Conservation (phyloP, 169 alveolate species). For the Babesia ovis region DNA sequence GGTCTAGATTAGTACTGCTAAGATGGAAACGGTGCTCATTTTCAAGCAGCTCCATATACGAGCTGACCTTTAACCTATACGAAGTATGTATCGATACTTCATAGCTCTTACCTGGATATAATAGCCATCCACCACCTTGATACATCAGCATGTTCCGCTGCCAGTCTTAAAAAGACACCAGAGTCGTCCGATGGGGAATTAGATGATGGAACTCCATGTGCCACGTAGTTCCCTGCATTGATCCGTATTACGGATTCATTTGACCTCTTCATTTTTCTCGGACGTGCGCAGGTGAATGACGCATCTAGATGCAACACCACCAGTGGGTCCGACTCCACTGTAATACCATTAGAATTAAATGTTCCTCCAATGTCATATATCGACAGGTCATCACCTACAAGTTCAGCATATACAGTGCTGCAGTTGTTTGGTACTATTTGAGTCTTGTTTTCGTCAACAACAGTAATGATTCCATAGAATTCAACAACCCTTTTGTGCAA, state of each 20-base stretch:
- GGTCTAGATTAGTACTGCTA: slow-evolving; percentile 5
- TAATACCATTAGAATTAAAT: not conserved
- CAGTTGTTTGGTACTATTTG: slow-evolving; percentile 7
- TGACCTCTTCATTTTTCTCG: not conserved
- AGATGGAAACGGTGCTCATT: not conserved
- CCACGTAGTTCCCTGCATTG: slow-evolving; percentile 1
- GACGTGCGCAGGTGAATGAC: slow-evolving; percentile 13
- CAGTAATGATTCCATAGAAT: slow-evolving; percentile 49
- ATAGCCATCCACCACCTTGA: slow-evolving; percentile 9
- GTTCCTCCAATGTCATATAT: not conserved
- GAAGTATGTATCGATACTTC: not conserved
- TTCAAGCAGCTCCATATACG: slow-evolving; percentile 6
- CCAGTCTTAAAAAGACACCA: slow-evolving; percentile 1
- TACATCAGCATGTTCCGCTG: not conserved
- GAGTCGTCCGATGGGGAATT: not conserved
- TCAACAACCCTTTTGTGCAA: slow-evolving; percentile 31
- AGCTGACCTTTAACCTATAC: not conserved
- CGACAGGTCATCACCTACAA: slow-evolving; percentile 23
- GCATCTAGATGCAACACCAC: slow-evolving; percentile 25
- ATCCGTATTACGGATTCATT: not conserved
- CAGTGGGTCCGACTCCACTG: slow-evolving; percentile 16
- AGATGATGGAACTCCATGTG: not conserved
- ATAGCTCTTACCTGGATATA: not conserved
- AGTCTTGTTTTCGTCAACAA: slow-evolving; percentile 41
- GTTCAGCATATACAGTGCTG: slow-evolving; percentile 29